Base-by-base conservation (phyloP, 2,329 filamentous ascomycete species). In the Paramyrothecium roridum region DNA sequence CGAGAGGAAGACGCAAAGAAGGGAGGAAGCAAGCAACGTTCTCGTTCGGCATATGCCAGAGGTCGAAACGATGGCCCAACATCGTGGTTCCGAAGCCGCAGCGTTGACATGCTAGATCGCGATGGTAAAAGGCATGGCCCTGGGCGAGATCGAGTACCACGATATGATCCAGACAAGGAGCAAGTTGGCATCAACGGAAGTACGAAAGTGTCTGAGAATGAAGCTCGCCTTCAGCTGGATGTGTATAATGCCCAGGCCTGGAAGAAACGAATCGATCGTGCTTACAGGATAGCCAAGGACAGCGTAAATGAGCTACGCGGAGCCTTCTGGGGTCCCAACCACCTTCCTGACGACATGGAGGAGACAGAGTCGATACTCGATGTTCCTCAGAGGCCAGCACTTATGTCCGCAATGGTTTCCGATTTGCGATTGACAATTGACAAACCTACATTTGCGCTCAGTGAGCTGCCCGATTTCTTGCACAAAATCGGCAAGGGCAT, bases 401-500 rank as follows among this genome's bases (percentile, higher is more conserved):
- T 99, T 16, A 88, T 96, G 85, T 83, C 88, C 3, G 81, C 90
- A 7, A 76, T 91, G 47, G 86, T 98, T 61, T 91, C 87, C 57
- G 93, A 99, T 68, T 77, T 99, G 33, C 88, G 93, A 59, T 80
- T 99, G 54, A 79, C 86, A 33, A 80, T 99, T 56, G 95, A 98
- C 71, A 97, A 96, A 69, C 95, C 95, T 1, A 93, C 90, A 0
- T 99, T 99, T 68, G 88, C 92, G 0, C 77, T 96, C 56, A 80
- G 84, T 3, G 87, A 96, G 13, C 85, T 93, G 54, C 90, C 93
- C 0, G 83, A 89, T 17, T 99, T 96, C 68, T 77, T 99, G 23
- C 83, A 97, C 67, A 84, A 85, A 50, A 87, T 98, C 56, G 95
- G 95, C n/a, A 99, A 99, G 74, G 95, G 95, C 1, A 96, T 99